phyloP scores from a whole-genome alignment of 1,284 basidiomycete species.

The Volvariella volvacea region DNA sequence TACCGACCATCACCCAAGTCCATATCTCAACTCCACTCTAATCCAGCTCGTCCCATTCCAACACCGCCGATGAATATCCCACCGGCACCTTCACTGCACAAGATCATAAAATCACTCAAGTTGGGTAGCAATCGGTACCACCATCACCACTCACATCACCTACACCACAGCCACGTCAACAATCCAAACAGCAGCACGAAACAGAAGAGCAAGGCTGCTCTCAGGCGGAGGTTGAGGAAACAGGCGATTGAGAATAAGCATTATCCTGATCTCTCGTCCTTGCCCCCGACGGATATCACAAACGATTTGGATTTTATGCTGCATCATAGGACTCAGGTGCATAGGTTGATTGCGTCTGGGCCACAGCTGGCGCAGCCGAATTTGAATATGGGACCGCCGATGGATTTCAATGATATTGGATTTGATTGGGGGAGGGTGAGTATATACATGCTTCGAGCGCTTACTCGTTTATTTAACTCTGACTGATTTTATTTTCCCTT shows the following conservation, averaged over 20 bases:
- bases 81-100: constrained; percentile 40
- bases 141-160: constrained; percentile 16
- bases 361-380: constrained; percentile 4
- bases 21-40: too few relatives aligned
- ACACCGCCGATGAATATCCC: constrained; percentile 29
- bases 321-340: constrained; percentile 28
- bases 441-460: too few relatives aligned
- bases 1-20: constrained; percentile 10
- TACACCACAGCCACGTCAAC: constrained; percentile 11
- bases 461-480: too few relatives aligned
- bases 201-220: too few relatives aligned
- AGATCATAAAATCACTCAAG: constrained; percentile 39
- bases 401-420: constrained; percentile 1
- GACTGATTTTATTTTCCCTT: too few relatives aligned
- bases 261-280: constrained; percentile 45
- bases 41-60: constrained; percentile 48
- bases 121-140: constrained; percentile 20
- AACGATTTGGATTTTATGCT: constrained; percentile 51
- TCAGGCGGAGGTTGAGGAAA: too few relatives aligned
- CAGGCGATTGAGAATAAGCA: too few relatives aligned
- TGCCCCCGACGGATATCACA: constrained; percentile 44
- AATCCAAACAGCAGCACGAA: too few relatives aligned
- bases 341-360: background rate
- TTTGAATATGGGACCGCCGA: too few relatives aligned
- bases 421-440: constrained; percentile 2